Conservation (phyloP, 2,329 filamentous ascomycete species). For the Diaporthe batatas region DNA sequence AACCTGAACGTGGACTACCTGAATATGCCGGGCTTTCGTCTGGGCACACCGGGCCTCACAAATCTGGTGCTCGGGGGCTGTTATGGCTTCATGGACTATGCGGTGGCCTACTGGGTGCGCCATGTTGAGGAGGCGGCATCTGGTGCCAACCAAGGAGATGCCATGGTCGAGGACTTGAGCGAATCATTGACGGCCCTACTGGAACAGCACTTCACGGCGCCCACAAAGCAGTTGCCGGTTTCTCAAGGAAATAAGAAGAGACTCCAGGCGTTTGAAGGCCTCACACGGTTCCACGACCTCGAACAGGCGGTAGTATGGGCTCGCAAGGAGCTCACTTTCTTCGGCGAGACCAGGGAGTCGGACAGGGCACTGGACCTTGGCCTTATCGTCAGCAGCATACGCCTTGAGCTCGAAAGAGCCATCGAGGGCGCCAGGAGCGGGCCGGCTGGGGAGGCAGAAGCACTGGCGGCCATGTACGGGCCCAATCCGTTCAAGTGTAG, state of each 20-base stretch:
- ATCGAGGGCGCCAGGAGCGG: not conserved
- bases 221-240: not conserved
- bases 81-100: constrained; percentile 28
- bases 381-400: not conserved
- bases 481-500: constrained; percentile 54
- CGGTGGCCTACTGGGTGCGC: constrained; percentile 1
- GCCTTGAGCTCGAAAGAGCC: constrained; percentile 33
- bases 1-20: constrained; percentile 41
- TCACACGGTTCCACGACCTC: constrained; percentile 12
- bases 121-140: constrained; percentile 13
- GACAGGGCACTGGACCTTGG: constrained; percentile 12
- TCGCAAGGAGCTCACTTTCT: constrained; percentile 10
- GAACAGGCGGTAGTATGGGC: not conserved
- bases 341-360: constrained; percentile 3
- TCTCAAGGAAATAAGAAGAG: constrained; percentile 19
- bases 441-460: constrained; percentile 41
- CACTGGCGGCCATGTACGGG: constrained; percentile 50
- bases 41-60: not conserved
- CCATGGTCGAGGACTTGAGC: constrained; percentile 4
- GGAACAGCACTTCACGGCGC: not conserved
- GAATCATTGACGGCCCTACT: constrained; percentile 3
- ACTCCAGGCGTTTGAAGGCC: not conserved
- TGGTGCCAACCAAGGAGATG: not conserved
- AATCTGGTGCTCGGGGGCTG: not conserved
- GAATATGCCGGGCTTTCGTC: constrained; percentile 31